A percentile compares a stretch with the other conserved stretches of the same genome.
phyloP scores from a whole-genome alignment of 257 asterid species.

The Solanum corneliomulleri region DNA sequence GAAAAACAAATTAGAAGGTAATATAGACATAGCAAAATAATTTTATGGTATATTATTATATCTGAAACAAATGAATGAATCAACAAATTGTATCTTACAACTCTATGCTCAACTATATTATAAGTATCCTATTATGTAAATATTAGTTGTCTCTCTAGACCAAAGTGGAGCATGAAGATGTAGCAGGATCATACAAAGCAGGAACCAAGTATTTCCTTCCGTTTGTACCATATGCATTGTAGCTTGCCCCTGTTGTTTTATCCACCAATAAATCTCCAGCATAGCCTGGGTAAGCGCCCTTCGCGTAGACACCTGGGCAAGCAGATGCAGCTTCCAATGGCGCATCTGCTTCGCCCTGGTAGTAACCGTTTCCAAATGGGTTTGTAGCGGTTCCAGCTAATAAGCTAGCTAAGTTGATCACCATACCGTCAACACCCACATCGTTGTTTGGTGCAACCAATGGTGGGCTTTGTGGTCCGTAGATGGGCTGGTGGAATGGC shows the following conservation, averaged over 20 bases:
- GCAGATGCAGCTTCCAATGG: slow-evolving; percentile 58
- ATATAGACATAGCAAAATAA: neutral
- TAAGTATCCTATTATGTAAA: neutral
- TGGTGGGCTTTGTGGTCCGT: slow-evolving; percentile 48
- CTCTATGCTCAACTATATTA: neutral
- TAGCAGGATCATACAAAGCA: slow-evolving; percentile 38
- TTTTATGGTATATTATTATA: neutral
- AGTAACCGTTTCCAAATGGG: slow-evolving; percentile 46
- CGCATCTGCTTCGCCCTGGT: slow-evolving; percentile 38
- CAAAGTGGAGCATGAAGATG: slow-evolving; percentile 30
- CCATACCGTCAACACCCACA: slow-evolving; percentile 41
- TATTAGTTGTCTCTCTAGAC: slow-evolving; percentile 1
- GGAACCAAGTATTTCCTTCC: slow-evolving; percentile 41
- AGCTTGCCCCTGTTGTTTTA: slow-evolving; percentile 44
- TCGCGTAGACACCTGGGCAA: slow-evolving; percentile 40
- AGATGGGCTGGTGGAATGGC: slow-evolving; percentile 59
- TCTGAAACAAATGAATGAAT: neutral
- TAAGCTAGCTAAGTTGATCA: slow-evolving; percentile 33
- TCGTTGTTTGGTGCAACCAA: slow-evolving; percentile 46
- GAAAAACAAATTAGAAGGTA: neutral
- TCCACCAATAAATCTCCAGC: slow-evolving; percentile 48
- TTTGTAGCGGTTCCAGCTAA: slow-evolving; percentile 46
- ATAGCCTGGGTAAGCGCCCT: slow-evolving; percentile 57
- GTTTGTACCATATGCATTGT: slow-evolving; percentile 36
- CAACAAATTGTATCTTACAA: neutral